A percentile compares a stretch with the other conserved stretches of the same genome.
phyloP scores from a whole-genome alignment of 768 basidiomycete genomes.

The Hypholoma sublateritium region DNA sequence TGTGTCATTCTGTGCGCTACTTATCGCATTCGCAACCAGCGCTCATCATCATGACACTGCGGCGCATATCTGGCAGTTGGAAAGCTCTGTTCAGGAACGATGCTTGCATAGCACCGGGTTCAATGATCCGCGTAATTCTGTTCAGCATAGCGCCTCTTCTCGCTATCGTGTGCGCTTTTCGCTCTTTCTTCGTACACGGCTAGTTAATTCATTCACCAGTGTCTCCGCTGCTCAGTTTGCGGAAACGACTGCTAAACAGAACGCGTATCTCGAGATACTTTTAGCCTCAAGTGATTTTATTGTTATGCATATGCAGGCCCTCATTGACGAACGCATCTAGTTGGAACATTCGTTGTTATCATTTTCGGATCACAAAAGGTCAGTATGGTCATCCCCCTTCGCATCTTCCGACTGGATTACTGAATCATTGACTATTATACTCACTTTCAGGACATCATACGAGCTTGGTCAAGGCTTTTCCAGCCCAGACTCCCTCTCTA shows the following conservation, averaged over 20 bases:
- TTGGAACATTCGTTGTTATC: background rate
- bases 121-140: background rate
- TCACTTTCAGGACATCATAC: background rate
- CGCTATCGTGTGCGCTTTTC: background rate
- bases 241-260: background rate
- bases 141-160: background rate
- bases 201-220: background rate
- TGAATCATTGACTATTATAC: background rate
- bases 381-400: too few relatives aligned
- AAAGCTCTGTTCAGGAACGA: background rate
- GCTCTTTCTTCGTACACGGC: too few relatives aligned
- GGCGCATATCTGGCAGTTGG: constrained; percentile 1
- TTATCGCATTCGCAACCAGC: background rate
- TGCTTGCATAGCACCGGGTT: background rate
- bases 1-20: background rate
- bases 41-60: background rate
- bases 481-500: background rate
- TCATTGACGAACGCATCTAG: background rate
- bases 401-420: too few relatives aligned
- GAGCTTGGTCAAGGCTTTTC: background rate
- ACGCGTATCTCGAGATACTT: constrained; percentile 29
- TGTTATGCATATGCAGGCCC: background rate
- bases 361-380: constrained; percentile 2
- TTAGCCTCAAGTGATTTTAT: constrained; percentile 1
- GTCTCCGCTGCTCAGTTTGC: background rate